Percentiles rank a stretch among this genome's conserved stretches.
phyloP scores from a whole-genome alignment of 805 yeast genomes.

The Ogataea nonfermentans region DNA sequence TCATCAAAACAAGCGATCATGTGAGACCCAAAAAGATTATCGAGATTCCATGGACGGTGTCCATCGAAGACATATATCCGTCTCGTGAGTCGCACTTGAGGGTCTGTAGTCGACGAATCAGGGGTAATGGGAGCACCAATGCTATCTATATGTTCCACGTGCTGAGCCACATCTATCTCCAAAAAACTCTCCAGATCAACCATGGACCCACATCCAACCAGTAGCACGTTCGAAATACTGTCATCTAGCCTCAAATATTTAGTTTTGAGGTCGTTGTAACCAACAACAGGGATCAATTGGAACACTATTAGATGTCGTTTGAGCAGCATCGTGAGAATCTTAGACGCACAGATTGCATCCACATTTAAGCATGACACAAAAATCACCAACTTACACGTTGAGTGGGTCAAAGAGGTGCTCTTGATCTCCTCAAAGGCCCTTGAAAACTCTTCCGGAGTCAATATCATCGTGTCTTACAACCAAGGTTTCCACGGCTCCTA shows the following conservation, averaged over 20 bases:
- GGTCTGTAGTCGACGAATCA: slow-evolving; percentile 27
- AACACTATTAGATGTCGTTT: slow-evolving; percentile 82
- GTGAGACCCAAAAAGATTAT: slow-evolving; percentile 82
- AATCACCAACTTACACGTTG: slow-evolving; percentile 84
- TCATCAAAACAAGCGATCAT: slow-evolving; percentile 83
- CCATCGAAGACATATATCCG: slow-evolving; percentile 84
- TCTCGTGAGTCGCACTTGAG: slow-evolving; percentile 42
- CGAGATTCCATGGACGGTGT: slow-evolving; percentile 95
- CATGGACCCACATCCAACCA: slow-evolving; percentile 93
- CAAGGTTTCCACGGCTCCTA: background rate
- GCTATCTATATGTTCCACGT: slow-evolving; percentile 35
- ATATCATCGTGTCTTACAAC: slow-evolving; percentile 52
- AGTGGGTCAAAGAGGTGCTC: slow-evolving; percentile 76
- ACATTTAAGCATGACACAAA: slow-evolving; percentile 89
- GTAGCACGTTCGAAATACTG: slow-evolving; percentile 71
- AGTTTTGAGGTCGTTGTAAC: slow-evolving; percentile 71
- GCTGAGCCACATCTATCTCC: slow-evolving; percentile 58
- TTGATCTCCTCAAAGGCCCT: slow-evolving; percentile 66
- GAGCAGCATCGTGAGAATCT: slow-evolving; percentile 65
- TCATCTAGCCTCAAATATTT: slow-evolving; percentile 66
- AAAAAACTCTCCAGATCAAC: slow-evolving; percentile 77
- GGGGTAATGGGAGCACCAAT: slow-evolving; percentile 22
- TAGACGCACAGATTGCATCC: slow-evolving; percentile 89
- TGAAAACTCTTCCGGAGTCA: slow-evolving; percentile 67
- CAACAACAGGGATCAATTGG: slow-evolving; percentile 90